phyloP scores from a whole-genome alignment of 805 yeast genomes.

The Spathaspora sp. region DNA sequence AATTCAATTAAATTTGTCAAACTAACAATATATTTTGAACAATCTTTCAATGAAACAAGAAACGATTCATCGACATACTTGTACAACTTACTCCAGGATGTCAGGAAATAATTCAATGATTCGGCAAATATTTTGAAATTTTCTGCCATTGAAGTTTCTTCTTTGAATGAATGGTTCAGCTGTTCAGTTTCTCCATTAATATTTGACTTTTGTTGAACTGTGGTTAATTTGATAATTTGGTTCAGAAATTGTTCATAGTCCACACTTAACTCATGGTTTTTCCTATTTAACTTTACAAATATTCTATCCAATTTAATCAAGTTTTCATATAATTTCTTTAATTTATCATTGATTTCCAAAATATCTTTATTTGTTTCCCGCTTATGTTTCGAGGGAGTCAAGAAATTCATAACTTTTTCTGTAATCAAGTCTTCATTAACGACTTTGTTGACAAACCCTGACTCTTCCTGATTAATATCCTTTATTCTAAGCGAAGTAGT shows the following conservation, averaged over 20 bases:
- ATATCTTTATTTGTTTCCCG: conserved; percentile 72
- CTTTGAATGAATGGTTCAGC: not conserved
- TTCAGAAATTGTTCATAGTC: conserved; percentile 71
- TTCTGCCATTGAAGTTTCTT: conserved; percentile 15
- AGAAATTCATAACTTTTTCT: conserved; percentile 91
- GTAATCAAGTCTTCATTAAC: conserved; percentile 76
- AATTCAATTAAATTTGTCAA: conserved; percentile 62
- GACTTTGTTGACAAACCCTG: conserved; percentile 31
- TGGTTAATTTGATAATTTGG: conserved; percentile 67
- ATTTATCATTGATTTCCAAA: conserved; percentile 65
- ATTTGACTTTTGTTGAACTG: conserved; percentile 22
- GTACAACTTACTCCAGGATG: conserved; percentile 40
- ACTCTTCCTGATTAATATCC: conserved; percentile 14
- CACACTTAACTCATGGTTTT: conserved; percentile 66
- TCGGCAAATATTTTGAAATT: conserved; percentile 37
- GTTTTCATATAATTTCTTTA: conserved; percentile 83
- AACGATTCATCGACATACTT: conserved; percentile 71
- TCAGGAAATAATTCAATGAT: conserved; percentile 31
- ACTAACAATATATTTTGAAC: conserved; percentile 63
- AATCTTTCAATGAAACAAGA: conserved; percentile 76
- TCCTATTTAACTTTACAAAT: conserved; percentile 66
- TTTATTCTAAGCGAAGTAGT: conserved; percentile 49
- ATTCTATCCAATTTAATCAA: conserved; percentile 74
- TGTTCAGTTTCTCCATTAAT: conserved; percentile 1
- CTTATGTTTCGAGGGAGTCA: conserved; percentile 61